Percentiles rank a stretch among this genome's conserved stretches.
These are phyloP conservation scores for Rhizopus arrhizus DNA, from an alignment of 371 early-diverging fungal species.

Conservation along the genomic window DNA sequence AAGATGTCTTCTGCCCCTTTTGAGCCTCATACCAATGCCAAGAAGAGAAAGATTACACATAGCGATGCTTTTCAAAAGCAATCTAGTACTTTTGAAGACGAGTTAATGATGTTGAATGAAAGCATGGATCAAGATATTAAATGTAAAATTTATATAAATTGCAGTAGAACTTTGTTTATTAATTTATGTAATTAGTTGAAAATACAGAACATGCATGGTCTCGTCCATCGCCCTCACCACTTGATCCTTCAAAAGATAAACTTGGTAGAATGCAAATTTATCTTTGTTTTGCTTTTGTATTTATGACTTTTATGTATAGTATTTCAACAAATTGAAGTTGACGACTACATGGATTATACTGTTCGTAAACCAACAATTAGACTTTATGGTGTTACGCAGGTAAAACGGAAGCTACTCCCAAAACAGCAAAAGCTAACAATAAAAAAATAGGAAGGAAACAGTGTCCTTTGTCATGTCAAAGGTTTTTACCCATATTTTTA, in stretches of 20 bases:
- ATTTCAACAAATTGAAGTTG: constrained; percentile 94
- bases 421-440: background rate
- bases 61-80: background rate
- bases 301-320: constrained; percentile 39
- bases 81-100: constrained; percentile 27
- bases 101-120: constrained; percentile 23
- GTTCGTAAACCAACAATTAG: constrained; percentile 67
- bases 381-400: constrained; percentile 89
- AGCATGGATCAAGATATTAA: constrained; percentile 13
- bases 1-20: constrained; percentile 20
- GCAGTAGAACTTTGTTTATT: background rate
- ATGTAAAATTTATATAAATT: constrained; percentile 1
- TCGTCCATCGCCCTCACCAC: constrained; percentile 30
- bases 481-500: constrained; percentile 97
- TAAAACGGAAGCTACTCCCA: constrained; percentile 30
- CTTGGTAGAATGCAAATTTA: constrained; percentile 28
- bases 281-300: background rate
- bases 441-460: constrained; percentile 63
- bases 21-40: constrained; percentile 19
- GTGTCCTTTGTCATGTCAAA: constrained; percentile 89
- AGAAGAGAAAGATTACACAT: constrained; percentile 18
- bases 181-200: constrained; percentile 11
- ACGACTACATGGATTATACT: constrained; percentile 67
- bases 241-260: constrained; percentile 37
- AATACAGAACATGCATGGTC: constrained; percentile 34